Evolutionary conservation across 805 yeast species (phyloP), one percentile per base, ranked within the genome.

Genomic region (Candida oleophila): DNA sequence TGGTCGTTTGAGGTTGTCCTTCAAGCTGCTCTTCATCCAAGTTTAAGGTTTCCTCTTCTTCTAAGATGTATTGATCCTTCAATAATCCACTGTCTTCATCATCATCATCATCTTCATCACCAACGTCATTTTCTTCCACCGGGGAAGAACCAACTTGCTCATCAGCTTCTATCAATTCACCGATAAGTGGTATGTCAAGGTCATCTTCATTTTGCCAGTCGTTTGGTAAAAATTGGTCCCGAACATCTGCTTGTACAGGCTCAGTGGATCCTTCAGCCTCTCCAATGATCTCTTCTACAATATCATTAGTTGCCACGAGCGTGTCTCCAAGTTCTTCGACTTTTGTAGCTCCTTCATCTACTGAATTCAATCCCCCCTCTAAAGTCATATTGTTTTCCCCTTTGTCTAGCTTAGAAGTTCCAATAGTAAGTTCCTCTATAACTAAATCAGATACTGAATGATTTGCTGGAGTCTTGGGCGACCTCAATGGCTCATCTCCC

Each of bases 381-480:
- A 15, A 20, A 18, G 22, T 7, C 7, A 36, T 8, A 16, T 15
- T 18, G 12, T 36, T 8, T 15, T 22, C 22, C 3, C 12, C 22
- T 9, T 36, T 19, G 39, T 22, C 39, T 36, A 36, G 39, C 21
- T 22, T 16, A 15, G 39, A 36, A 11, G 39, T 36, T 12, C 39
- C 21, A 9, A 39, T 8, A 4, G 42, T 39, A 30, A 41, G 22
- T 21, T 41, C 35, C 22, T 28, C 35, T 11, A 41, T 41, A 4
- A 41, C 43, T 19, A 41, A 41, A 9, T 41, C 43, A 11, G 43
- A 41, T 5, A 22, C 21, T 4, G 43, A 41, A 8, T 5, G 11
- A 41, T 41, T 22, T n/a, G 22, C 37, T 11, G 43, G 43, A 9
- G 43, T 41, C 19, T 22, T 28, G 3, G 43, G 43, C 4, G 41